Base-by-base conservation (phyloP, 140 eudicot species). In the Flaveria floridana region DNA sequence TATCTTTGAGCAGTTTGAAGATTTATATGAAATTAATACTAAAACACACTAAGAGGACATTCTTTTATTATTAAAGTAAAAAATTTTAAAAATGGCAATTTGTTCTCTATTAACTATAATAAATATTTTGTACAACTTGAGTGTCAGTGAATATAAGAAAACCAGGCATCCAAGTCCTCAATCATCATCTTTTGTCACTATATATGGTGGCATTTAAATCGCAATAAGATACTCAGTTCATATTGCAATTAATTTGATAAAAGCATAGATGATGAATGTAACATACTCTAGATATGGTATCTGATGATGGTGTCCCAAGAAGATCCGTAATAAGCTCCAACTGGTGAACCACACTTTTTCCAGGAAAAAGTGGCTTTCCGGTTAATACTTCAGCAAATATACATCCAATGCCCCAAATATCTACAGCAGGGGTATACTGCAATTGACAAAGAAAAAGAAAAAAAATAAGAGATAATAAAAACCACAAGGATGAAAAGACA, bases 381-480 rank as follows among this genome's bases (percentile, higher is more conserved):
- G 85, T 91, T 66, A 91, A 75, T 39, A 91, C 92, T 81, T 91
- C 97, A 8, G 97, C 97, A 71, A 91, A 91, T 44, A 91, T 91
- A 83, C 97, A 91, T 70, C 97, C 97, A 50, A 91, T 86, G 48
- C 97, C 85, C 97, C 97, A 91, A 26, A 91, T 84, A 75, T 91
- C 97, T 75, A 91, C 88, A 37, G 97, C 97, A 51, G 97, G 87
- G 39, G 97, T 91, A 80, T 91, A 91, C 97, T 91, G 84, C 78
- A 86, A 66, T 56, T 1, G 65, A 72, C 21, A 42, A 25, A 7
- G 55, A 57, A 79, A 1, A 10, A 37, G 41, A 23, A 11, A 12
- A 21, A 65, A 2, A 56, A 3, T 19, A 71, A 6, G 7, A 10
- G 3, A 51, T 44, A 61, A 61, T 14, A n/a, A 71, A 37, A 30